phyloP scores from a whole-genome alignment of 176 grass and related monocot species.

The Zizania latifolia region DNA sequence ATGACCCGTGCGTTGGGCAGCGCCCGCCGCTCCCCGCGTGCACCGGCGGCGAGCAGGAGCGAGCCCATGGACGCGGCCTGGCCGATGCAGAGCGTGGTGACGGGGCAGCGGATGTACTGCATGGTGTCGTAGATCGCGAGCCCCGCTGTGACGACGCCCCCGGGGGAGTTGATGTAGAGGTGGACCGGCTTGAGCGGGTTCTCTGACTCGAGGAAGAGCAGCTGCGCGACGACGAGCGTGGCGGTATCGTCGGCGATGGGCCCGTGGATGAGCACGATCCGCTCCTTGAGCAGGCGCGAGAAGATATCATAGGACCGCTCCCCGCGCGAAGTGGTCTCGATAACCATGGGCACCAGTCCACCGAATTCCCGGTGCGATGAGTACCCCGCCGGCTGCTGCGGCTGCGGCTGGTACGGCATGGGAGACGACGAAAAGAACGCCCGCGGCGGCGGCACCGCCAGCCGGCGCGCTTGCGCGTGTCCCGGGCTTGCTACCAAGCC shows the following conservation, averaged over 20 bases:
- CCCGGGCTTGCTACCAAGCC: background rate
- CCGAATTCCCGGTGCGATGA: constrained; percentile 29
- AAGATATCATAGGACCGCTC: constrained; percentile 83
- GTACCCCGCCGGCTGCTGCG: background rate
- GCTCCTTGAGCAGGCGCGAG: constrained; percentile 88
- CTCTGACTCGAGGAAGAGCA: constrained; percentile 95
- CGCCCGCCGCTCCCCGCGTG: constrained; percentile 69
- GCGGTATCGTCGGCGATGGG: constrained; percentile 71
- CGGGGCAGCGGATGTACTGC: constrained; percentile 83
- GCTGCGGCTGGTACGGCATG: constrained; percentile 7
- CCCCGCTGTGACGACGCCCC: constrained; percentile 66
- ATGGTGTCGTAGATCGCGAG: constrained; percentile 97
- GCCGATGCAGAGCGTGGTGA: constrained; percentile 86
- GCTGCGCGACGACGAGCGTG: constrained; percentile 78
- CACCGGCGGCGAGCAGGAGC: constrained; percentile 83
- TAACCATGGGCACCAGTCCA: constrained; percentile 77
- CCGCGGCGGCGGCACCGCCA: constrained; percentile 24
- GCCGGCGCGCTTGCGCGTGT: background rate
- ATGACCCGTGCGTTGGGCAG: constrained; percentile 91
- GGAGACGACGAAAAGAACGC: constrained; percentile 41
- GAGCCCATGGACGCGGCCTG: constrained; percentile 96
- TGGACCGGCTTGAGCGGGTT: constrained; percentile 86
- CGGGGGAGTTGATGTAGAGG: constrained; percentile 89
- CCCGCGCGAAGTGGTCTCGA: constrained; percentile 87
- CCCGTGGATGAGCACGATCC: constrained; percentile 79